Base-by-base conservation (phyloP, 345 rosid genomes). In the Salix caprea region DNA sequence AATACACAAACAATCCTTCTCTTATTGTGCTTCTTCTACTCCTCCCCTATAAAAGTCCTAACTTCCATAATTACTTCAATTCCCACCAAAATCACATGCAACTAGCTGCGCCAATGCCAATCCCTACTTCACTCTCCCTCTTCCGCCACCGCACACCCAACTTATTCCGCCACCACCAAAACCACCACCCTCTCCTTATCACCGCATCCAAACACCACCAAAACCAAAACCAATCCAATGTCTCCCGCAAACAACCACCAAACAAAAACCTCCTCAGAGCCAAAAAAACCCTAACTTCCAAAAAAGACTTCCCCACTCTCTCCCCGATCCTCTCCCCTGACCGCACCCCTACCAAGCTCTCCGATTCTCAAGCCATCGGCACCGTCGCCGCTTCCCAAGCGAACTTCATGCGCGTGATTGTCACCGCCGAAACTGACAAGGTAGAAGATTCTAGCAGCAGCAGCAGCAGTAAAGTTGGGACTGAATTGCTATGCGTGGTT, bases 401-500 rank as follows among this genome's bases (percentile, higher is more conserved):
- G 13, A 95, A 95, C 85, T 95, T 91, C 85, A 95, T 95, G 99
- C 97, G 97, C 46, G 99, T 95, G 69, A 82, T 91, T 42, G 90
- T 93, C 61, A 86, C 80, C 15, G 73, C 84, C 12, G 80, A 60
- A 7, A 40, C 77, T 74, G 50, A 64, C 65, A 66, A 77, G 74
- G 37, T 4, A 64, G 2, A 74, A 70, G 15, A 69, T 18, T 52
- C 58, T 52, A 52, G 23, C 11, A 40, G 23, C 11, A 40, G 44
- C 0, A 10, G 44, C 0, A 4, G 36, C 6, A 52, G 50, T 52
- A 52, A 74, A 67, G 65, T 30, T 9, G 94, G 94, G 26, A 83
- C 86, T 39, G 98, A 95, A 88, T 75, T 95, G 81, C 90, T 95
- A 19, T 95, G 99, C 72, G 97, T 91, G 81, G 97, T 95, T 84